A percentile compares a stretch with the other conserved stretches of the same genome.
Evolutionary conservation across 2,329 filamentous ascomycete genomes (phyloP).

Genomic region (Cordyceps cicadae): DNA sequence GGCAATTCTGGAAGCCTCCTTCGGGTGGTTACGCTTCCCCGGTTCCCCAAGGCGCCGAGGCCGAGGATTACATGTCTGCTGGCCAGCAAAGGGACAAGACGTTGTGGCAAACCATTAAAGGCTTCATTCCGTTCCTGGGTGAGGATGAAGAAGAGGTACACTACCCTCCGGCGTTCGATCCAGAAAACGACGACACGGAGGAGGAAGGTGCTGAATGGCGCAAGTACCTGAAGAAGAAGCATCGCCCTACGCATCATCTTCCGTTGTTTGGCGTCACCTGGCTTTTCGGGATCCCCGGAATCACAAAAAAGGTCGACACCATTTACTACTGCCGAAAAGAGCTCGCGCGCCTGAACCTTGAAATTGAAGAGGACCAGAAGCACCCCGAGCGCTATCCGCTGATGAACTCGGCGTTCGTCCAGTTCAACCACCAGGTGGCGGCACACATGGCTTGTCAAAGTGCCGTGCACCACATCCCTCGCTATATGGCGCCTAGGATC

Average conservation of each 20-base stretch:
- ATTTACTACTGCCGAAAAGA: constrained; percentile 88
- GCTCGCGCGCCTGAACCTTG: constrained; percentile 76
- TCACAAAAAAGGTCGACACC: constrained; percentile 88
- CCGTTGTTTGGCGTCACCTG: constrained; percentile 55
- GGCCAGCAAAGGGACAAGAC: constrained; percentile 32
- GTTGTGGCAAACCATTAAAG: constrained; percentile 42
- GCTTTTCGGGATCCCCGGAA: constrained; percentile 68
- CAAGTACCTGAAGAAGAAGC: constrained; percentile 69
- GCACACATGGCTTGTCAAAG: constrained; percentile 98
- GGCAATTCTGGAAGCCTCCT: constrained; percentile 58
- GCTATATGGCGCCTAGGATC: constrained; percentile 83
- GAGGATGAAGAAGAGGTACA: constrained; percentile 34
- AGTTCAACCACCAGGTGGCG: constrained; percentile 96
- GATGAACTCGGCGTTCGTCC: constrained; percentile 96
- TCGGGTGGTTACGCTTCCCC: constrained; percentile 53
- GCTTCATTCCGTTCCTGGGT: constrained; percentile 41
- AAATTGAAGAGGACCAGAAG: constrained; percentile 85
- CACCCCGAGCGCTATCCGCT: constrained; percentile 77
- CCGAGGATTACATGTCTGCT: constrained; percentile 23
- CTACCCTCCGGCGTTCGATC: constrained; percentile 58
- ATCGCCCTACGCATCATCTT: constrained; percentile 77
- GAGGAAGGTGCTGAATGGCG: constrained; percentile 66
- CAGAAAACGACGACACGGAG: constrained; percentile 48
- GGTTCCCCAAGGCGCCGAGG: constrained; percentile 47
- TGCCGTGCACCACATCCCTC: constrained; percentile 81